Percentiles rank a stretch among this genome's conserved stretches.
Conservation (phyloP, 768 basidiomycete species). For the Termitomyces heimii region DNA sequence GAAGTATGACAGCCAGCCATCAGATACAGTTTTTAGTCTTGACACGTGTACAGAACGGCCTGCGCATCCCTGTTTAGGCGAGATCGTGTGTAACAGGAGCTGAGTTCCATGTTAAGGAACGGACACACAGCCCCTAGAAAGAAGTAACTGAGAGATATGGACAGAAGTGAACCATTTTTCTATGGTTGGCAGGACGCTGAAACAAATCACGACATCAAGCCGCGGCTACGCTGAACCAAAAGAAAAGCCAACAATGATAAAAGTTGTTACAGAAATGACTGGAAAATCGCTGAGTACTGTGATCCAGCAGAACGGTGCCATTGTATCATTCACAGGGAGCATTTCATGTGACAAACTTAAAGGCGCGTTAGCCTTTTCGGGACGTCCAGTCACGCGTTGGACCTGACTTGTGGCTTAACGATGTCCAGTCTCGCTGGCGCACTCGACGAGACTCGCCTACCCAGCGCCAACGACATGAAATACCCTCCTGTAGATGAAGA, state of each 20-base stretch:
- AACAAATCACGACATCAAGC: constrained; percentile 10
- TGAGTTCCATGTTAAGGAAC: constrained; percentile 7
- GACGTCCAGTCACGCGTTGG: constrained; percentile 3
- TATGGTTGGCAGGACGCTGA: constrained; percentile 15
- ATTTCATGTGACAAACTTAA: not conserved
- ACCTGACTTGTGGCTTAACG: not conserved
- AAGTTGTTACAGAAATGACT: constrained; percentile 4
- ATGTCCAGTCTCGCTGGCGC: constrained; percentile 64
- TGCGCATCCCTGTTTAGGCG: constrained; percentile 13
- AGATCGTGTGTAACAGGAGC: constrained; percentile 9
- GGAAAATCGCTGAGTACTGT: not conserved
- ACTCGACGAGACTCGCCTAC: constrained; percentile 30
- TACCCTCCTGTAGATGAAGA: constrained; percentile 17
- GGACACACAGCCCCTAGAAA: constrained; percentile 11
- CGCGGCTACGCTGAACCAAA: not conserved
- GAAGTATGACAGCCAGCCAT: constrained; percentile 12
- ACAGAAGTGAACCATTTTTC: constrained; percentile 6
- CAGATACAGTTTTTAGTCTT: constrained; percentile 2
- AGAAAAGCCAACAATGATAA: constrained; percentile 11
- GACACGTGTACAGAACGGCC: constrained; percentile 1
- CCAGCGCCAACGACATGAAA: constrained; percentile 5
- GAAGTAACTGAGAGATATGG: constrained; percentile 1
- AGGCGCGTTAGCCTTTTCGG: not conserved
- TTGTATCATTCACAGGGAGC: constrained; percentile 5
- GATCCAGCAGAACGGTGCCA: constrained; percentile 5